Evolutionary conservation across 345 rosid species (phyloP), one percentile per base, ranked within the genome.

Genomic region (Eucalyptus polyanthemos): DNA sequence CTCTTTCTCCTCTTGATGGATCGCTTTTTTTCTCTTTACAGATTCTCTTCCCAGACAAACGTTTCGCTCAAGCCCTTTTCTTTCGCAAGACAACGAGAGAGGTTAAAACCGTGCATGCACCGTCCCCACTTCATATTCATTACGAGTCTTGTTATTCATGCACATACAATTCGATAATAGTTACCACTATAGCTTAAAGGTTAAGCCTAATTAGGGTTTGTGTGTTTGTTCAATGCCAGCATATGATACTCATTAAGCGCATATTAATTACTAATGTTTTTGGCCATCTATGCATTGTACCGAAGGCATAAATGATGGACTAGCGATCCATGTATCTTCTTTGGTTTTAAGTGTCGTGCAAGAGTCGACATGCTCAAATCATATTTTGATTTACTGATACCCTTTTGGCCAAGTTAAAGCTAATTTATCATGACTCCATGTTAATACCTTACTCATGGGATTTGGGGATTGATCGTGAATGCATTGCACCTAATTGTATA

Each of bases 21-120:
- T 89, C 88, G 53, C 90, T 81, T 90, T 91, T 90, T 92, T 58
- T 31, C 92, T 91, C 92, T 93, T 91, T 62, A 76, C 83, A 21
- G 88, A 92, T 92, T 90, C 91, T 91, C 93, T 91, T 89, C 83
- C 76, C 87, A 50, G 93, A 92, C 94, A 94, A 91, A 88, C 92
- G 93, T 94, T 93, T 89, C 89, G 81, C 80, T 87, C 89, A 94
- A 94, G 95, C 92, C 92, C 89, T 88, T 90, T 91, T 86, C 85
- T 87, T 89, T 54, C 69, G 24, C 83, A 76, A 37, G 83, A 37
- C 11, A 72, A 21, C 45, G 83, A 21, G 27, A 37, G 83, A 76
- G 83, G 83, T 37, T n/a, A 34, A 37, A 37, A 76, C 83, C 83
- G 45, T 37, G 83, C 45, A 37, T 76, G 83, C 45, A 76, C 83